Evolutionary conservation across 352 stramenopile genomes (phyloP), one percentile per base, ranked within the genome.

Genomic region (Sclerospora graminicola): DNA sequence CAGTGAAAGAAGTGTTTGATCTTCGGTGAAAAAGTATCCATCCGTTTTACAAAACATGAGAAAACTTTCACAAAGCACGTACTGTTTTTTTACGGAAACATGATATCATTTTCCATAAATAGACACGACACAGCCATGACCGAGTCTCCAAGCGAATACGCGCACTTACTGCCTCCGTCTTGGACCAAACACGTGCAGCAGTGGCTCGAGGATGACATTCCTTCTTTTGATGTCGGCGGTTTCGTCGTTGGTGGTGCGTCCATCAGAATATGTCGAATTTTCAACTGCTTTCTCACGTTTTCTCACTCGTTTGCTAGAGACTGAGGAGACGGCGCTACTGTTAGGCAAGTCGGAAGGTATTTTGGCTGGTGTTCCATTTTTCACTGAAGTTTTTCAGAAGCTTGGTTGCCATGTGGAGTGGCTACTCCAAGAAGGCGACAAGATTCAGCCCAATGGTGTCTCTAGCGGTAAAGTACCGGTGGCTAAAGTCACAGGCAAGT

Each of bases 141-240:
- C 45, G 51, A 77, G 4, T 24, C 39, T 8, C 43, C 39, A 7
- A 51, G 18, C 21, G 48, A 60, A 49, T 69, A 86, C 34, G 69
- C 76, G 41, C 66, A 85, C 56, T 48, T 88, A 16, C 51, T 91
- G 20, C 79, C 79, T 11, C 76, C 79, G 8, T 73, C 76, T 23
- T 91, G 79, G 79, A 86, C 87, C 57, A 85, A 84, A 49, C 65
- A 91, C 58, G 82, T 95, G 37, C 74, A 89, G 51, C 63, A 84
- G n/a, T 99, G 94, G 93, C 69, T 99, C 2, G 70, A 96, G 54
- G 93, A 98, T 54, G 96, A 99, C 69, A 95, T 97, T 40, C 95
- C 95, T 15, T 88, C 70, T 33, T 97, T 98, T 54, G 95, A 99
- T 69, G 94, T 99, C 13, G 95, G 96, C 38, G 96, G 95, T 45